These are phyloP conservation scores for Coleophoma crateriformis DNA, from an alignment of 2,329 filamentous ascomycete species.

Conservation along the genomic window DNA sequence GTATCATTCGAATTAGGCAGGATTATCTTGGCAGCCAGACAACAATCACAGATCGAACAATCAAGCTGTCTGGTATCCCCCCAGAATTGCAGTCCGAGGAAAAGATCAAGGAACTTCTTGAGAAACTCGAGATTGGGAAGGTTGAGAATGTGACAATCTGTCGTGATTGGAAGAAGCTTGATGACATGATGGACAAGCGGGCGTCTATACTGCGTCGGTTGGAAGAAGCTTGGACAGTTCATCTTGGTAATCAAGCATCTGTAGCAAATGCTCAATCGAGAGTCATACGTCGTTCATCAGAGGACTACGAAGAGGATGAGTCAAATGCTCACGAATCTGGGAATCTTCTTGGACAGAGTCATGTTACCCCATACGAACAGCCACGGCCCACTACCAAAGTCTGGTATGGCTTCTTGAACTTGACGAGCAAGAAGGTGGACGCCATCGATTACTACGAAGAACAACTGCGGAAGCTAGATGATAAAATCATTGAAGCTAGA, in stretches of 20 bases:
- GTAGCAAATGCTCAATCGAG: slow-evolving; percentile 34
- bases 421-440: slow-evolving; percentile 71
- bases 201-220: slow-evolving; percentile 62
- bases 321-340: slow-evolving; percentile 49
- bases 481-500: slow-evolving; percentile 64
- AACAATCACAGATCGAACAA: slow-evolving; percentile 92
- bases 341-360: slow-evolving; percentile 44
- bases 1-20: slow-evolving; percentile 80
- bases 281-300: slow-evolving; percentile 20
- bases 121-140: slow-evolving; percentile 81
- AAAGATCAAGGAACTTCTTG: slow-evolving; percentile 79
- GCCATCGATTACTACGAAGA: slow-evolving; percentile 95
- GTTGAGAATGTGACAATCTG: slow-evolving; percentile 87
- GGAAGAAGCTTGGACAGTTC: slow-evolving; percentile 78
- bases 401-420: slow-evolving; percentile 70
- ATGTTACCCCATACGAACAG: slow-evolving; percentile 37
- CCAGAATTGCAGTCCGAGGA: slow-evolving; percentile 71
- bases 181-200: slow-evolving; percentile 66
- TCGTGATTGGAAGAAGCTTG: slow-evolving; percentile 78
- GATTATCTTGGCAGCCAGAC: slow-evolving; percentile 89
- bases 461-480: slow-evolving; percentile 72
- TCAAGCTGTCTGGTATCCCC: slow-evolving; percentile 86
- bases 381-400: slow-evolving; percentile 65
- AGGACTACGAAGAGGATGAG: slow-evolving; percentile 31
- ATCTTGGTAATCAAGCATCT: slow-evolving; percentile 53